Evolutionary conservation across 495 filamentous ascomycete species (phyloP).

Genomic region (Talaromyces nanjingensis): DNA sequence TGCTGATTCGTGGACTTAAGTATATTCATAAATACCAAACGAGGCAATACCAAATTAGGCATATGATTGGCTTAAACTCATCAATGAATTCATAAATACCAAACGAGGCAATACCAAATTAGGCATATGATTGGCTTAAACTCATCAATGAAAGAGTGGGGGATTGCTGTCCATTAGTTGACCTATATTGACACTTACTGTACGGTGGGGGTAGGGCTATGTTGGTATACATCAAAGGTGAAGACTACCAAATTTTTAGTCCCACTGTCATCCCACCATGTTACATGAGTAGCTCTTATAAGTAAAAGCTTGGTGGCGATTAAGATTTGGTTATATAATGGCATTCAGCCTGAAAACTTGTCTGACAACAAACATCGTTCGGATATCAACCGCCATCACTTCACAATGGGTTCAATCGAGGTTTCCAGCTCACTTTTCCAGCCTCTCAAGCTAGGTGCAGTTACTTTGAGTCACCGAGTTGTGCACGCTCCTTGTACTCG

Average conservation of each 20-base stretch:
- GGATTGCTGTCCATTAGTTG: not conserved
- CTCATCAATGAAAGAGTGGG: not conserved
- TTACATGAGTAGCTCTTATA: not conserved
- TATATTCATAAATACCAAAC: not conserved
- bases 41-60: not conserved
- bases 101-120: not conserved
- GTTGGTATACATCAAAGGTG: not conserved
- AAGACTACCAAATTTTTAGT: not conserved
- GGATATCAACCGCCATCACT: not conserved
- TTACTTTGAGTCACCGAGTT: slow-evolving; percentile 43
- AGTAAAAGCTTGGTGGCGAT: not conserved
- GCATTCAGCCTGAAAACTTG: not conserved
- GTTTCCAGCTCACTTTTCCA: slow-evolving; percentile 39
- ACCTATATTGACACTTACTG: not conserved
- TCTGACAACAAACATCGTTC: not conserved
- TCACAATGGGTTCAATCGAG: slow-evolving; percentile 23
- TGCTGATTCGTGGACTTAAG: not conserved
- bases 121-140: not conserved
- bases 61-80: not conserved
- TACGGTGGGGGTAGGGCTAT: not conserved
- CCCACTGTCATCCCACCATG: not conserved
- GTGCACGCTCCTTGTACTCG: slow-evolving; percentile 47
- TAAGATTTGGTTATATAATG: not conserved
- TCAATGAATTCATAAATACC: not conserved
- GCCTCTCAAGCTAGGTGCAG: slow-evolving; percentile 39